Base-by-base conservation (phyloP, 768 basidiomycete genomes). In the Tulasnella sp. region DNA sequence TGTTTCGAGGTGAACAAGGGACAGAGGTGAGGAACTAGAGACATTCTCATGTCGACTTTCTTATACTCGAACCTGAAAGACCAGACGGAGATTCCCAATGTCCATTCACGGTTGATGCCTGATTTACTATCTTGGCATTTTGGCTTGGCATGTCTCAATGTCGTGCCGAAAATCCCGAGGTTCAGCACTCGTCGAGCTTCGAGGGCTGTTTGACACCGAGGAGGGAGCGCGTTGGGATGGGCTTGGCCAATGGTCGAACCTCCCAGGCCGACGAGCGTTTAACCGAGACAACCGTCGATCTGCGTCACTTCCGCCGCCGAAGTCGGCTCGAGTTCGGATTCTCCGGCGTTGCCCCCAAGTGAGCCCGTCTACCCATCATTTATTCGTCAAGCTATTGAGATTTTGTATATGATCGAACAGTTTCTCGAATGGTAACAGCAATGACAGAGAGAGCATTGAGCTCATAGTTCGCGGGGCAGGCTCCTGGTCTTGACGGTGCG, bases 251-350 rank as follows among this genome's bases (percentile, higher is more conserved):
- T 69, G 31, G 34, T 16, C 64, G 64, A 69, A 69, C 64, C 37
- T 69, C 64, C 64, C 64, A 69, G 64, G 64, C 37, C 12, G 64
- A 34, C 20, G 64, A 69, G 18, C 6, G 64, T 69, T 69, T 69
- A 69, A 37, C 64, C 64, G 64, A 69, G 64, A 31, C 64, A 16
- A 6, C 18, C 64, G 64, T 69, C 64, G 64, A 69, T 69, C 64
- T 69, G 64, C 64, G 64, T 69, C 64, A 69, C 64, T 69, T 69
- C 64, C 34, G 64, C 64, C 64, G 31, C 64, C 28, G 64, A 69
- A 64, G 64, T 11, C 34, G 64, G 24, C 54, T 7, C 6, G 54
- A 24, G 54, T 54, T 54, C 54, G 54, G 64, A 69, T 69, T 69
- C 64, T 69, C 64, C 64, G 64, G 64, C 64, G 34, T 69, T 69